These are phyloP conservation scores for Tilletiopsis washingtonensis DNA, from an alignment of 1,284 basidiomycete genomes.

Conservation along the genomic window DNA sequence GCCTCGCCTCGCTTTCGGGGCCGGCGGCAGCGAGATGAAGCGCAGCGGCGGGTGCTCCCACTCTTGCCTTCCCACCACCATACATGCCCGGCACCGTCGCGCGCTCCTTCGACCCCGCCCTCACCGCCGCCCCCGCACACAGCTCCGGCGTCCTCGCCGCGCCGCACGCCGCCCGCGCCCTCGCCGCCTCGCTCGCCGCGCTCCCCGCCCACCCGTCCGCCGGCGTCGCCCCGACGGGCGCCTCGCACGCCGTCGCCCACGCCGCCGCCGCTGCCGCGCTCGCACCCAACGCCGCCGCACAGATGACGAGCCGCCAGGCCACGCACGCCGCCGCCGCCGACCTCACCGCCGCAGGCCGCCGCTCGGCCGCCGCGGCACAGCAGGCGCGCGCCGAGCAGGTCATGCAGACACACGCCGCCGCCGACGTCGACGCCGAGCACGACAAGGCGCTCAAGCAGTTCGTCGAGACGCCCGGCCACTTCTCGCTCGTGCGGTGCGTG, in stretches of 20 bases:
- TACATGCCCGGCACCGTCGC: too few relatives aligned
- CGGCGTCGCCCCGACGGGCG: conserved; percentile 7
- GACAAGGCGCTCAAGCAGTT: conserved; percentile 30
- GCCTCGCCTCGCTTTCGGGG: too few relatives aligned
- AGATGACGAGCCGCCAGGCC: conserved; percentile 2
- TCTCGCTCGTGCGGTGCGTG: conserved; percentile 37
- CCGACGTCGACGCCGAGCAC: conserved; percentile 12
- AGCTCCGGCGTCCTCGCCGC: too few relatives aligned
- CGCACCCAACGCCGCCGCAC: conserved; percentile 3
- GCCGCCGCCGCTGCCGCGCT: not conserved
- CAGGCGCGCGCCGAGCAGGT: not conserved
- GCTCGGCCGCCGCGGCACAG: not conserved
- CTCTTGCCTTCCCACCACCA: too few relatives aligned
- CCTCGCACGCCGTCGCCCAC: conserved; percentile 3
- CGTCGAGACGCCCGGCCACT: conserved; percentile 45
- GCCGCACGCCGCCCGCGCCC: not conserved
- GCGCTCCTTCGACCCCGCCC: too few relatives aligned
- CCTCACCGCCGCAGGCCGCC: not conserved
- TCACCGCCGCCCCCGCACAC: too few relatives aligned
- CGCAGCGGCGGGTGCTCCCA: too few relatives aligned
- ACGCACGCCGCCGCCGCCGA: not conserved
- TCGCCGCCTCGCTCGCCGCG: not conserved
- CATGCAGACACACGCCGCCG: not conserved
- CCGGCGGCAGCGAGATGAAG: too few relatives aligned
- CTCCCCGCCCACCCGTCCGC: conserved; percentile 6